Base-by-base conservation (phyloP, 2,329 filamentous ascomycete genomes). In the Fusarium protoensiforme region DNA sequence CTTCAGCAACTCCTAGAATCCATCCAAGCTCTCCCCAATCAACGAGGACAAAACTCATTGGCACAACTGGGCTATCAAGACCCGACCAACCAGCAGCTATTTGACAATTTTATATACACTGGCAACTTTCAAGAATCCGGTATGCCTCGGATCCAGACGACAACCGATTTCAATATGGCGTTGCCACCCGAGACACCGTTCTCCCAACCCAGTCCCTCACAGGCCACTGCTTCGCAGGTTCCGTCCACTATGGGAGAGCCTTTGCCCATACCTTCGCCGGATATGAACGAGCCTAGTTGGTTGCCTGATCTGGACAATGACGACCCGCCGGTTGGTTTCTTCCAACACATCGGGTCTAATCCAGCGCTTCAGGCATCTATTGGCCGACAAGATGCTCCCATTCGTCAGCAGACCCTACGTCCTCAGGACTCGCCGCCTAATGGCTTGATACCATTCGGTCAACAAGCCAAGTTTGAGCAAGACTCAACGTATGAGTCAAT, bases 241-340 rank as follows among this genome's bases (percentile, higher is more conserved):
- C 56, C 71, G 20, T 71, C 71, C 35, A 73, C 67, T 11, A 24
- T 69, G 20, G 71, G 71, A 13, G 71, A 73, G 33, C 64, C 67
- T 59, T 54, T 29, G 27, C 43, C 39, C 43, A 24, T 68, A 16
- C 54, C 60, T 14, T 73, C 71, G 5, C 63, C 71, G 11, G 63
- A 64, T 20, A n/a, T 54, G 8, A 36, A 73, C 16, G 67, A 54
- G 27, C 31, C 51, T 4, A 14, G 27, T 24, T 71, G 57, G 67
- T 27, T 61, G 8, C 29, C 18, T 31, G 51, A 59, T 36, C 14
- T 18, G 14, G 64, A 68, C 7, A 7, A 31, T 36, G 59, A 39
- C 29, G 41, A 20, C 36, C 62, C 59, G 48, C 22, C 64, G 31
- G 61, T 10, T 39, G 18, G 24, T 22, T 24, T 43, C 41, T 51